A percentile compares a stretch with the other conserved stretches of the same genome.
Evolutionary conservation across 768 basidiomycete genomes (phyloP).

Genomic region (Mycena maculata): DNA sequence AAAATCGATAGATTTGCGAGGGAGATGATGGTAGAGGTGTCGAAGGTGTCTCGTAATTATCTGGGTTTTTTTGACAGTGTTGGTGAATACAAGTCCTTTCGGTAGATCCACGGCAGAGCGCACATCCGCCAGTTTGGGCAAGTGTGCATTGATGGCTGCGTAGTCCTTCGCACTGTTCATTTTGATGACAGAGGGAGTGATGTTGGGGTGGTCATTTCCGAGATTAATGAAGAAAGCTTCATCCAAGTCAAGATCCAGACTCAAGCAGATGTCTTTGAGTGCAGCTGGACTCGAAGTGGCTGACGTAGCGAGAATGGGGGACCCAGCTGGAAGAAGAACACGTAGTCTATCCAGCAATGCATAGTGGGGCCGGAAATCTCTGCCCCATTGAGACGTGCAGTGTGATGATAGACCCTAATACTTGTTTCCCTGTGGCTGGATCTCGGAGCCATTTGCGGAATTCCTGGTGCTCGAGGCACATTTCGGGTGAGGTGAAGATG

Average conservation of each 20-base stretch:
- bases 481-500: slow-evolving; percentile 39
- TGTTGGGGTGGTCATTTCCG: neutral
- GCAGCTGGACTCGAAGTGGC: neutral
- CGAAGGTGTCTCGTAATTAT: too few relatives aligned
- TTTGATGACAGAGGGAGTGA: too few relatives aligned
- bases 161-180: neutral
- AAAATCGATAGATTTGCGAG: too few relatives aligned
- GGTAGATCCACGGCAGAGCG: neutral
- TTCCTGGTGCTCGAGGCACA: slow-evolving; percentile 32
- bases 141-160: neutral
- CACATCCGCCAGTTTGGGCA: neutral
- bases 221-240: neutral
- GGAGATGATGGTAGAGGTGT: too few relatives aligned
- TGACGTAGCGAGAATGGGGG: neutral
- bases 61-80: too few relatives aligned
- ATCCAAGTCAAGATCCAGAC: neutral
- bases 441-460: slow-evolving; percentile 20
- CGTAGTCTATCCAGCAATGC: neutral
- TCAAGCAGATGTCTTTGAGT: neutral
- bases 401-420: slow-evolving; percentile 49
- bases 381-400: neutral
- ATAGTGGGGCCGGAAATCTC: too few relatives aligned
- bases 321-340: neutral
- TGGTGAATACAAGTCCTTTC: neutral
- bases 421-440: neutral